phyloP scores from a whole-genome alignment of 345 rosid species.

The Eucalyptus lansdowneana region DNA sequence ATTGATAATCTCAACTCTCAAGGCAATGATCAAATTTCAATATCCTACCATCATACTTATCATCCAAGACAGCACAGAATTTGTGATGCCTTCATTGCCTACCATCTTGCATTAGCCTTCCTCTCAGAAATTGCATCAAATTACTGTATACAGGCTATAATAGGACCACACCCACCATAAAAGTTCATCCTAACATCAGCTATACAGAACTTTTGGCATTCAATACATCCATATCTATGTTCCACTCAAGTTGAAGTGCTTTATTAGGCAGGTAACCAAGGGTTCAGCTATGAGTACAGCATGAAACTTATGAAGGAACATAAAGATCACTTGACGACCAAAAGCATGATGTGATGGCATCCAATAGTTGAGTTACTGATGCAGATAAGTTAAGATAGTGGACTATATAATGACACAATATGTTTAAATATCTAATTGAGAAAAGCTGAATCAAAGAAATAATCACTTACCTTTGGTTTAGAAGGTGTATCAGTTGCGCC shows the following conservation, averaged over 20 bases:
- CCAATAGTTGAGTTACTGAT: background rate
- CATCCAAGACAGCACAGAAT: background rate
- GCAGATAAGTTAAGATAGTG: background rate
- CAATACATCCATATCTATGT: background rate
- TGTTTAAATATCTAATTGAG: background rate
- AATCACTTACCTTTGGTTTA: slow-evolving; percentile 46
- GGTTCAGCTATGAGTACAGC: background rate
- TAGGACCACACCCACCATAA: background rate
- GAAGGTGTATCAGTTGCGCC: slow-evolving; percentile 15
- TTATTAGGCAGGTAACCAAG: background rate
- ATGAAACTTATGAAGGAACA: background rate
- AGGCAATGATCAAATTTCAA: background rate
- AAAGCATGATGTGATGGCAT: background rate
- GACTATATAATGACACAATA: background rate
- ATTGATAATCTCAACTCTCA: background rate
- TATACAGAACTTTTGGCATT: background rate
- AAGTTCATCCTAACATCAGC: background rate
- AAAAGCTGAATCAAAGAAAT: background rate
- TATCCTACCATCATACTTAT: background rate
- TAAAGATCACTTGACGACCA: background rate
- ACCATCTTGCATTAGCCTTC: background rate
- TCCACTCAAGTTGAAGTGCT: background rate
- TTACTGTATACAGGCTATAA: background rate
- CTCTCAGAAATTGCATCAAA: background rate
- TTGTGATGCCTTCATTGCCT: background rate